Conservation (phyloP, 2,329 filamentous ascomycete genomes). For the Talaromyces sp. region DNA sequence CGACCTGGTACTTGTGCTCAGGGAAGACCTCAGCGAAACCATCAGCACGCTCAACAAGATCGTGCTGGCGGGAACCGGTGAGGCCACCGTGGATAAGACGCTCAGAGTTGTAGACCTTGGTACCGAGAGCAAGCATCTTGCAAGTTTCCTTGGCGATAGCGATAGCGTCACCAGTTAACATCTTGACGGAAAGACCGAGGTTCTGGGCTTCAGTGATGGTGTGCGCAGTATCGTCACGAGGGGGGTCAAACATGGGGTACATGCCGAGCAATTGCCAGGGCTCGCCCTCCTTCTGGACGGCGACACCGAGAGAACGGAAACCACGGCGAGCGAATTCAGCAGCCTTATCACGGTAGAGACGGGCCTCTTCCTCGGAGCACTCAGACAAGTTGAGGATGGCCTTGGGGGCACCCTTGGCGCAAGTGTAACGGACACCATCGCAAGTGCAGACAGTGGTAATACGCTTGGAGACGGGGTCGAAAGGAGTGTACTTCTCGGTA, state of each 20-base stretch:
- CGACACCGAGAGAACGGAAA: slow-evolving; percentile 71
- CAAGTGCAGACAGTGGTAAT: slow-evolving; percentile 65
- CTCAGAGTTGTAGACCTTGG: slow-evolving; percentile 72
- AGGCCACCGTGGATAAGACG: slow-evolving; percentile 70
- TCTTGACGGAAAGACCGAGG: slow-evolving; percentile 70
- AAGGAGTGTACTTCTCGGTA: slow-evolving; percentile 63
- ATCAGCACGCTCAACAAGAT: slow-evolving; percentile 67
- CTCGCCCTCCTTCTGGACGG: slow-evolving; percentile 68
- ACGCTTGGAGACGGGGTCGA: slow-evolving; percentile 72
- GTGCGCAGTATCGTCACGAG: slow-evolving; percentile 69
- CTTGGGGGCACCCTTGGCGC: slow-evolving; percentile 70
- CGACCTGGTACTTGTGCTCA: slow-evolving; percentile 68
- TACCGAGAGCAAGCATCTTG: slow-evolving; percentile 71
- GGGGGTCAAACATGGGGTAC: slow-evolving; percentile 72
- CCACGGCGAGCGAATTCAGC: slow-evolving; percentile 69
- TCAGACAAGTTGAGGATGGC: slow-evolving; percentile 64
- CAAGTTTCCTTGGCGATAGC: slow-evolving; percentile 73
- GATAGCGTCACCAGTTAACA: slow-evolving; percentile 72
- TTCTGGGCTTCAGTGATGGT: slow-evolving; percentile 69
- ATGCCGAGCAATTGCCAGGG: slow-evolving; percentile 68
- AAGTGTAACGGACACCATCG: slow-evolving; percentile 63
- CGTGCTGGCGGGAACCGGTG: slow-evolving; percentile 65
- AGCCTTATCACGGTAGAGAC: slow-evolving; percentile 65
- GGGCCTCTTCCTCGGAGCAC: slow-evolving; percentile 60
- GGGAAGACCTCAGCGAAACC: slow-evolving; percentile 68